These are phyloP conservation scores for Inonotus hispidus DNA, from an alignment of 1,284 basidiomycete genomes.

Conservation along the genomic window DNA sequence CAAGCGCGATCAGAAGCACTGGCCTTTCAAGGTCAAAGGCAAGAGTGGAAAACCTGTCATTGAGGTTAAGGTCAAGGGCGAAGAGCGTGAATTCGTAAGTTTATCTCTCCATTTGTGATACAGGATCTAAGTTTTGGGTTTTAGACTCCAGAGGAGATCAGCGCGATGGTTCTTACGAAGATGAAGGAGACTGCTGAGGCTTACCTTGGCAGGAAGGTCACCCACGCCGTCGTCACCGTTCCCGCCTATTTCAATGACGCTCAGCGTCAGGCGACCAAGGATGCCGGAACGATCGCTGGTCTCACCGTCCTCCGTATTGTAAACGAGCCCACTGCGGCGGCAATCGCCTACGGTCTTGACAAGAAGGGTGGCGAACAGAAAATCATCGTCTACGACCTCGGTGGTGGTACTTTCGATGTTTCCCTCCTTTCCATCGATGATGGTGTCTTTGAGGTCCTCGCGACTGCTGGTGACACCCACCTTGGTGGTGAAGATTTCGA, in stretches of 20 bases:
- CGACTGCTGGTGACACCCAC: slow-evolving; percentile 98
- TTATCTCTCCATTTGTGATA: neutral
- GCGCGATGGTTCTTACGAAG: slow-evolving; percentile 92
- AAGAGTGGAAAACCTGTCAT: slow-evolving; percentile 86
- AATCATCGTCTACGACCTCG: slow-evolving; percentile 98
- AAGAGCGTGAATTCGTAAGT: slow-evolving; percentile 79
- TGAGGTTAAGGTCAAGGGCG: slow-evolving; percentile 81
- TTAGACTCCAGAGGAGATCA: slow-evolving; percentile 83
- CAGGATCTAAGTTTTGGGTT: slow-evolving; percentile 1
- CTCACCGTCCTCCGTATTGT: slow-evolving; percentile 96
- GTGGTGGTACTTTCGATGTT: slow-evolving; percentile 98
- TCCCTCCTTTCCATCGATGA: slow-evolving; percentile 97
- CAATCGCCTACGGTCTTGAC: slow-evolving; percentile 98
- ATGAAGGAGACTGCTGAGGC: slow-evolving; percentile 99
- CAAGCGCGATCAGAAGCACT: slow-evolving; percentile 81
- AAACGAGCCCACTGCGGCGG: slow-evolving; percentile 98
- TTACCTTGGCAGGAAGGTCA: slow-evolving; percentile 94
- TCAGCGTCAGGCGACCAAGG: slow-evolving; percentile 98
- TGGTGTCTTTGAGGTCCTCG: slow-evolving; percentile 96
- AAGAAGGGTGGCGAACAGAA: slow-evolving; percentile 91
- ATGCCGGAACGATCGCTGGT: slow-evolving; percentile 95
- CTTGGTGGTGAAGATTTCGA: slow-evolving; percentile 99
- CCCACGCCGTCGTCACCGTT: slow-evolving; percentile 96
- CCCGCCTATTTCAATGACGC: slow-evolving; percentile 99
- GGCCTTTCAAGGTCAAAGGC: slow-evolving; percentile 79